Base-by-base conservation (phyloP, 202 grass and related monocot species). In the Schoenoplectus tabernaemontani region DNA sequence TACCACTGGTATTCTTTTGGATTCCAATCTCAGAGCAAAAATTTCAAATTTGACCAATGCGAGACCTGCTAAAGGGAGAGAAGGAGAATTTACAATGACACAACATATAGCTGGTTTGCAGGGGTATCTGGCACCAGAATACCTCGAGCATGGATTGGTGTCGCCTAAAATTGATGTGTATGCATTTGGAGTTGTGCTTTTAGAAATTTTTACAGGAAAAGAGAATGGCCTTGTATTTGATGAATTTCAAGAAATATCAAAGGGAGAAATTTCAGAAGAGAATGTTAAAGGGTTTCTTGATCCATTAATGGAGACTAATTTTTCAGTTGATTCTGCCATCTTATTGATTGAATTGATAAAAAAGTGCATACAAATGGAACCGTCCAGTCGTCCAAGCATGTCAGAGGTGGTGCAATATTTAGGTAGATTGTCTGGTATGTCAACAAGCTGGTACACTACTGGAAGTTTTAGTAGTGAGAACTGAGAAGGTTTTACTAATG, bases 91-190 rank as follows among this genome's bases (percentile, higher is more conserved):
- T 69, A 84, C 86, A 51, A 82, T 96, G 86, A 96, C 93, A 32
- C 89, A 83, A 84, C 78, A 84, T 38, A 92, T 96, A 54, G 66
- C 86, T 19, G 90, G 93, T 19, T 87, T 76, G 59, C 64, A 82
- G 0, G 86, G 87, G 53, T 89, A 96, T 67, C 67, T 89, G 44
- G 87, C 90, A 41, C 89, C 90, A 26, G 90, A 96, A 88, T 96
- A 92, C 72, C 79, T 92, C 23, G 90, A 96, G 80, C 90, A 96
- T 68, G 90, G 88, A 66, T 75, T 92, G 68, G 93, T 92, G 33
- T 96, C 88, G 9, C 88, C 88, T 46, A 92, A 89, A 76, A 74
- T 91, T 9, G 93, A 96, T 82, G 90, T 92, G 24, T 96, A 96
- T 82, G 87, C 87, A 38, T 79, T 96, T 11, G 93, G 93, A n/a